phyloP scores from a whole-genome alignment of 305 asterid species.

The Stenogyne calaminthoides region DNA sequence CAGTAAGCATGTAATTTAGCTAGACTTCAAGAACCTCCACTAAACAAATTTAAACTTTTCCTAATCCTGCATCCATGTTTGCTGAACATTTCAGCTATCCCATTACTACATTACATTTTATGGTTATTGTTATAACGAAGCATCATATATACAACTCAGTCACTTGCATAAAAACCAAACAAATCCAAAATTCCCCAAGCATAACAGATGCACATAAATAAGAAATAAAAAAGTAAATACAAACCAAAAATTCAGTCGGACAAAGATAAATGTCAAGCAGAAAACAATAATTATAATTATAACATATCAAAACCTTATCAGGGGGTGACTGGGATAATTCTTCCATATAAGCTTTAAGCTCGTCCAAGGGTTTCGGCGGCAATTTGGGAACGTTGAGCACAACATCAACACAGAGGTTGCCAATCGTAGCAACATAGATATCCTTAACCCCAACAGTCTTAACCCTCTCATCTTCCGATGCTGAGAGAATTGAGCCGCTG shows the following conservation, averaged over 20 bases:
- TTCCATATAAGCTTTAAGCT: slow-evolving; percentile 75
- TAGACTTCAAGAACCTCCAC: not conserved
- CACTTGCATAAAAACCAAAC: not conserved
- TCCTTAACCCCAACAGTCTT: slow-evolving; percentile 52
- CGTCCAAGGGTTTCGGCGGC: slow-evolving; percentile 71
- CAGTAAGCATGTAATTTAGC: not conserved
- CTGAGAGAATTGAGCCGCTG: slow-evolving; percentile 43
- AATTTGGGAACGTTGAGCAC: slow-evolving; percentile 81
- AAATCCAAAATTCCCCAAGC: slow-evolving; percentile 9
- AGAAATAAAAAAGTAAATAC: not conserved
- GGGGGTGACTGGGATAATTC: slow-evolving; percentile 79
- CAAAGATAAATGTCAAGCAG: not conserved
- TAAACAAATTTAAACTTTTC: not conserved
- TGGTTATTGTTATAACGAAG: not conserved
- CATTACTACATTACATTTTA: not conserved
- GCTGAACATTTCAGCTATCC: slow-evolving; percentile 1
- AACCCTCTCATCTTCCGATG: slow-evolving; percentile 44
- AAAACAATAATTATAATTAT: not conserved
- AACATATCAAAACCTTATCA: slow-evolving; percentile 57
- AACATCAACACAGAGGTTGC: slow-evolving; percentile 89
- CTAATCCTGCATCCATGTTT: not conserved
- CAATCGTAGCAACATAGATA: slow-evolving; percentile 82
- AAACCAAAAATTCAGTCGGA: not conserved
- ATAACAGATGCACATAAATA: not conserved
- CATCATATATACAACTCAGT: not conserved